Conservation (phyloP, 225 moss, liverwort and hornwort genomes). For the Pseudisothecium myosuroides region DNA sequence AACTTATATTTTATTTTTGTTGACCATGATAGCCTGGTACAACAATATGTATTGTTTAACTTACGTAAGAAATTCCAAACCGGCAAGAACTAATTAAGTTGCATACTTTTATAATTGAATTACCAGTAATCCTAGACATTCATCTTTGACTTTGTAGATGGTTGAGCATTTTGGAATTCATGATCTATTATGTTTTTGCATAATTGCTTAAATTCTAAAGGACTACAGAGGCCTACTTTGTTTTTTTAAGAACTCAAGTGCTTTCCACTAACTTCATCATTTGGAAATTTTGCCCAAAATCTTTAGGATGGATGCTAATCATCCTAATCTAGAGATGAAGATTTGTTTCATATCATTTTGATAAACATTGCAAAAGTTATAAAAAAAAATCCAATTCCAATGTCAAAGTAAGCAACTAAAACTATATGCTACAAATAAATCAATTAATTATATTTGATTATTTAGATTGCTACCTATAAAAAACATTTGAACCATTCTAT, state of each 20-base stretch:
- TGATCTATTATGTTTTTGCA: background rate
- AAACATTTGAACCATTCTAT: background rate
- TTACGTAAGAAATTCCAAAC: background rate
- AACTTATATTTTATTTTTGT: background rate
- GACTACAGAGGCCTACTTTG: background rate
- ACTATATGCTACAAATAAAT: background rate
- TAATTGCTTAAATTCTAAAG: background rate
- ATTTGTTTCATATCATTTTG: background rate
- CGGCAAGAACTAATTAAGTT: background rate
- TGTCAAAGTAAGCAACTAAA: background rate
- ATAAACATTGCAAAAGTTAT: too few relatives aligned
- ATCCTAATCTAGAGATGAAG: background rate
- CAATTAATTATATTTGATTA: background rate
- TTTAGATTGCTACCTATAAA: background rate
- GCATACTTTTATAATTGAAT: background rate
- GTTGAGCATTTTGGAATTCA: background rate
- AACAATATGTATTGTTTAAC: background rate
- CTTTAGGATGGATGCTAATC: background rate
- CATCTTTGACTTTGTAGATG: background rate
- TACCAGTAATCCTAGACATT: background rate
- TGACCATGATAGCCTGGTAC: accelerated
- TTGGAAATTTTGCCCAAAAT: background rate
- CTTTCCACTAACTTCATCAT: background rate
- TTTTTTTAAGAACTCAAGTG: background rate
- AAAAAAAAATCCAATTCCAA: background rate